Evolutionary conservation across 495 filamentous ascomycete genomes (phyloP), one percentile per base, ranked within the genome.

Genomic region (Aspergillus sparsus): DNA sequence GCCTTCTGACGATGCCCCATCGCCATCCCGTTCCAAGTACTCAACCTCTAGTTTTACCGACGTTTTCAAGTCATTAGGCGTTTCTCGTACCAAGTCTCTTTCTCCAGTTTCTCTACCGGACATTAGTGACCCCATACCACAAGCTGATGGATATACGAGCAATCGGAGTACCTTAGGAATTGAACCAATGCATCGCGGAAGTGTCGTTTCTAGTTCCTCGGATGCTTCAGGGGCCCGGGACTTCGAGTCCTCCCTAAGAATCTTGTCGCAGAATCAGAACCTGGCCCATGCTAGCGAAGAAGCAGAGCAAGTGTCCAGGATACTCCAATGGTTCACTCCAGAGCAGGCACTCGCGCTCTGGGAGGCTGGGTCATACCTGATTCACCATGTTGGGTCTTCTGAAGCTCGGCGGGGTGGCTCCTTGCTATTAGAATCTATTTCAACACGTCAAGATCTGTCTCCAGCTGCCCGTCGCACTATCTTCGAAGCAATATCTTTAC

Each of bases 1-100:
- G 76, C 74, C 74, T 77, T 69, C 75, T 71, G 76, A 77, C 67
- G 75, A 80, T 79, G 77, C 64, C 70, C 64, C 66, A 70, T 62
- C 65, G 44, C 58, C 71, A 54, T 67, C 74, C 37, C 69, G 73
- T 44, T 64, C 63, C 39, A 78, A 78, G 64, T 64, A 69, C 42
- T 69, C 76, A 57, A 70, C 75, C 49, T 73, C 75, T 36, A 77
- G 68, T 50, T 75, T 79, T 62, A 73, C 74, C 44, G 75, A 76
- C 72, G 77, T 80, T 33, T 77, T 79, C 65, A 78, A 75, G 58
- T 78, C 75, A 36, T 52, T 80, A 79, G 71, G 70, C 52, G 70
- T 74, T 53, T 64, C 68, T 61, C 74, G 74, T 53, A 68, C 74
- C 0, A 78, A 77, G 68, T 75, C 74, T 36, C 66, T 70, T 55